A percentile compares a stretch with the other conserved stretches of the same genome.
Evolutionary conservation across 2,329 filamentous ascomycete species (phyloP).

Genomic region (Myriangium duriaei): DNA sequence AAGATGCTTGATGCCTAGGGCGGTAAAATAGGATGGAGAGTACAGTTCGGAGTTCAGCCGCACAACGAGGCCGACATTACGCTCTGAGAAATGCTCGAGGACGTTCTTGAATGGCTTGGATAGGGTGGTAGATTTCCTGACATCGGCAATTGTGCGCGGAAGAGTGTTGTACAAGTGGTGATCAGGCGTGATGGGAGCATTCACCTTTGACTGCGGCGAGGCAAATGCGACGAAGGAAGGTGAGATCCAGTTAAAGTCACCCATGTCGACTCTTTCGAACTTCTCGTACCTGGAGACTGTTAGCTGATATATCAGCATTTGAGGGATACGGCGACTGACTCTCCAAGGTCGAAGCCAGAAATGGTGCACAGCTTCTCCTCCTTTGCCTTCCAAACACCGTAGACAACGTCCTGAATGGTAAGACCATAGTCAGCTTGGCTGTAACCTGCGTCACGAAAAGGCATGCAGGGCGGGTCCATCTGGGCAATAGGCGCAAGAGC

Average conservation of each 20-base stretch:
- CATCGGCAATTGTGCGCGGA: constrained; percentile 61
- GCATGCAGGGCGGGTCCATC: constrained; percentile 95
- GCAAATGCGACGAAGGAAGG: constrained; percentile 93
- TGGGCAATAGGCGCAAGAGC: constrained; percentile 92
- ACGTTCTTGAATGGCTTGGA: constrained; percentile 93
- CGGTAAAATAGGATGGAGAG: constrained; percentile 92
- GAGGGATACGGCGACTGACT: not conserved
- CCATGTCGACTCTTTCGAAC: constrained; percentile 91
- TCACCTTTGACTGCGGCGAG: constrained; percentile 74
- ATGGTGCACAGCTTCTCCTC: constrained; percentile 85
- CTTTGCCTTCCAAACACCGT: constrained; percentile 97
- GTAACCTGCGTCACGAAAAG: constrained; percentile 95
- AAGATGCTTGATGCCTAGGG: constrained; percentile 84
- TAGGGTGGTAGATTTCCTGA: constrained; percentile 54
- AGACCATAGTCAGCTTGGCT: constrained; percentile 95
- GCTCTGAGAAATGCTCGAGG: constrained; percentile 72
- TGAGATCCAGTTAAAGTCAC: constrained; percentile 99
- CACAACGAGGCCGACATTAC: constrained; percentile 86
- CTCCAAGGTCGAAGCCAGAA: constrained; percentile 84
- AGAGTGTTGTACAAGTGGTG: constrained; percentile 63
- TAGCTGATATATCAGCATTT: too few relatives aligned
- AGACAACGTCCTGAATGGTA: constrained; percentile 93
- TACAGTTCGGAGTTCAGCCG: constrained; percentile 92
- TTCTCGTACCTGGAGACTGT: constrained; percentile 76
- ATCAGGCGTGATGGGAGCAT: constrained; percentile 56